These are phyloP conservation scores for Neonothopanus nambi DNA, from an alignment of 1,284 basidiomycete genomes.

Conservation along the genomic window DNA sequence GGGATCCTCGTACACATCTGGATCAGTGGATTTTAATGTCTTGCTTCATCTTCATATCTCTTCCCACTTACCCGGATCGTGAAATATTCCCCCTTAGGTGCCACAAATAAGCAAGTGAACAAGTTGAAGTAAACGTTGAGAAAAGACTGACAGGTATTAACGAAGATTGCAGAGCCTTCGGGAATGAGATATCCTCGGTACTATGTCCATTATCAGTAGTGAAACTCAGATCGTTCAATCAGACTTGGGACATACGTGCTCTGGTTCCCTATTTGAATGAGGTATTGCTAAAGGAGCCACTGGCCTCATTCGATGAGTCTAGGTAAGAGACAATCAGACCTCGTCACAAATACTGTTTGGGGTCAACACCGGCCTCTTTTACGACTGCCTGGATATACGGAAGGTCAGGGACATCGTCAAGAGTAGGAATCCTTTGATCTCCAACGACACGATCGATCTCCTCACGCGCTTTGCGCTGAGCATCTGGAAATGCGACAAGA, in stretches of 20 bases:
- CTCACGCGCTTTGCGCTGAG: conserved; percentile 25
- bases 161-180: conserved; percentile 17
- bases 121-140: neutral
- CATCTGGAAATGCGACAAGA: conserved; percentile 21
- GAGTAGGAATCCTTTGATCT: conserved; percentile 18
- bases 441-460: conserved; percentile 27
- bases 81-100: conserved; percentile 18
- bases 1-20: conserved; percentile 13
- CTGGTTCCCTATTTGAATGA: conserved; percentile 15
- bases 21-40: no score
- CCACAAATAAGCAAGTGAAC: neutral
- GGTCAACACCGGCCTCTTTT: conserved; percentile 19
- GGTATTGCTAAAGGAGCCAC: conserved; percentile 18
- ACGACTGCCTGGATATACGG: conserved; percentile 27
- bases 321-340: no score
- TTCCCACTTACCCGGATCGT: no score
- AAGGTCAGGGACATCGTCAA: conserved; percentile 22
- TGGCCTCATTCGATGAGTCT: conserved; percentile 26
- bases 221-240: neutral
- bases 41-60: no score
- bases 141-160: conserved; percentile 19
- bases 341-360: no score
- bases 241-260: neutral
- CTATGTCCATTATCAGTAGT: conserved; percentile 8
- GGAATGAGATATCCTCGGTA: conserved; percentile 20